A percentile compares a stretch with the other conserved stretches of the same genome.
These are phyloP conservation scores for Clitopilus passeckerianus DNA, from an alignment of 768 basidiomycete species.

Conservation along the genomic window DNA sequence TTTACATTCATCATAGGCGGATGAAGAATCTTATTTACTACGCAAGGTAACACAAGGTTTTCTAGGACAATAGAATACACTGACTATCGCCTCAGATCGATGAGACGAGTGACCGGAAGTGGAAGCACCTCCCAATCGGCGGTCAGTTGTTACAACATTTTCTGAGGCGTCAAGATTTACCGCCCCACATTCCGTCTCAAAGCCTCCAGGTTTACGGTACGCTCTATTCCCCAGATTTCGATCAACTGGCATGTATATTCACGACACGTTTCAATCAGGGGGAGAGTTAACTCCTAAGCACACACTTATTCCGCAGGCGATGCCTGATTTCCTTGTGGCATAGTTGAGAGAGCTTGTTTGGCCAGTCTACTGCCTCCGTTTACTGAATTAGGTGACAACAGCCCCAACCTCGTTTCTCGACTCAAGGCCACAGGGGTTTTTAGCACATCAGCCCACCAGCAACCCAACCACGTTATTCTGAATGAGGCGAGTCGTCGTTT, in stretches of 20 bases:
- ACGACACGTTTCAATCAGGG: constrained; percentile 30
- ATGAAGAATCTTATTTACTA: constrained; percentile 75
- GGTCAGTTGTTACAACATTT: constrained; percentile 35
- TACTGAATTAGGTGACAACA: constrained; percentile 22
- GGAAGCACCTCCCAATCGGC: constrained; percentile 74
- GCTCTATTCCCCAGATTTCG: constrained; percentile 35
- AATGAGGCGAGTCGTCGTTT: constrained; percentile 57
- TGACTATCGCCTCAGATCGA: constrained; percentile 46
- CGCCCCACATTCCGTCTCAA: no score
- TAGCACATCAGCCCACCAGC: constrained; percentile 52
- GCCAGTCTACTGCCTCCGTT: constrained; percentile 2
- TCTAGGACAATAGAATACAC: constrained; percentile 8
- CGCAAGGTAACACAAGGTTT: constrained; percentile 53
- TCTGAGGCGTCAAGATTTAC: no score
- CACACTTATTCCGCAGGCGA: constrained; percentile 57
- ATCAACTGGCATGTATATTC: background rate
- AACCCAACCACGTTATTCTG: constrained; percentile 86
- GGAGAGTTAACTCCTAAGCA: constrained; percentile 73
- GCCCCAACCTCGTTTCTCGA: constrained; percentile 73
- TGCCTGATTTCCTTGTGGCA: constrained; percentile 67
- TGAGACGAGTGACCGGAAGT: constrained; percentile 75
- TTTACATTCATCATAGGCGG: constrained; percentile 23
- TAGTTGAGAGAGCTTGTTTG: constrained; percentile 42
- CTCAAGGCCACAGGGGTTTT: constrained; percentile 65
- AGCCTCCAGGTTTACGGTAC: constrained; percentile 78